These are phyloP conservation scores for Cadophora sp. DNA, from an alignment of 2,329 filamentous ascomycete genomes.

Conservation along the genomic window DNA sequence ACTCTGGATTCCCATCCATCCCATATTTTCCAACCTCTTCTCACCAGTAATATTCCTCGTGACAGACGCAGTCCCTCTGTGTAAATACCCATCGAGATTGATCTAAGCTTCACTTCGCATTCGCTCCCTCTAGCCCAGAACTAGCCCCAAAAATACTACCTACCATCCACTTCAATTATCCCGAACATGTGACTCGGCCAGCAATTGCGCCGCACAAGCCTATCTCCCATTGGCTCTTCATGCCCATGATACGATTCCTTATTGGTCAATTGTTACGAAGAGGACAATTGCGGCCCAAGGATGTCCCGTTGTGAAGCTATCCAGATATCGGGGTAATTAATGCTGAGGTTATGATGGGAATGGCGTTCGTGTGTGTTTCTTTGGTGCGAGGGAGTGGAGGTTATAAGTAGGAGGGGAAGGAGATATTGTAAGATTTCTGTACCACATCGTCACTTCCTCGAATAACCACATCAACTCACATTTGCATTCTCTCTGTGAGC, in stretches of 20 bases:
- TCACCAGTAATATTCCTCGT: no score
- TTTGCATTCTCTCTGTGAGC: no score
- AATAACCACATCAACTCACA: neutral
- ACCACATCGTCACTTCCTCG: neutral
- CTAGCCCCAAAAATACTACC: neutral
- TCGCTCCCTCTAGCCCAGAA: neutral
- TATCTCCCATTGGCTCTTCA: neutral
- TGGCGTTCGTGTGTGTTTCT: neutral
- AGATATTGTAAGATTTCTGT: neutral
- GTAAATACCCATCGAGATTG: no score
- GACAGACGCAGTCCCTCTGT: no score
- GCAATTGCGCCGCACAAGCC: slow-evolving; percentile 1
- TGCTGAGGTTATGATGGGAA: neutral
- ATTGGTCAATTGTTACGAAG: neutral
- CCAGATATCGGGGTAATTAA: neutral
- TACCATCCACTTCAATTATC: neutral
- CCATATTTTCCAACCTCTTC: no score
- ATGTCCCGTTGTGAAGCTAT: neutral
- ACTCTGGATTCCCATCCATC: no score
- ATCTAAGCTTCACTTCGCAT: slow-evolving; percentile 1
- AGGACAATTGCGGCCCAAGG: neutral
- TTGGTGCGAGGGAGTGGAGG: neutral
- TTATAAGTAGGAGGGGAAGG: neutral
- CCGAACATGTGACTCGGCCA: neutral
- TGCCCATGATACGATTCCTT: no score